Conservation (phyloP, 1,139 yeast species). For the Kodamaea anthophila region DNA sequence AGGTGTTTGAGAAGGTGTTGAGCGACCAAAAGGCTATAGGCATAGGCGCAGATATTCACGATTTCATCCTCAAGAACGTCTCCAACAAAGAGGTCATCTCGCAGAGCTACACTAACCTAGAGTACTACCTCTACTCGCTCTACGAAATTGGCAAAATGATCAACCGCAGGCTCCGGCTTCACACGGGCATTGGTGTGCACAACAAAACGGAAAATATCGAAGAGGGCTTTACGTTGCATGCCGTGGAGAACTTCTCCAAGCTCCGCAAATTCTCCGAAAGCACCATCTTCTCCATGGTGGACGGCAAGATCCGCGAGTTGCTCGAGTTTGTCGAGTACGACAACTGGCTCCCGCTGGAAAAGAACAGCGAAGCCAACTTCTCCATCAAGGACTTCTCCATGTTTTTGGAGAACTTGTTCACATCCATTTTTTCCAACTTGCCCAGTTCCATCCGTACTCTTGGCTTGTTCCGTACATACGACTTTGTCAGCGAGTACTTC, state of each 20-base stretch:
- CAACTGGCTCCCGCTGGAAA: slow-evolving; percentile 52
- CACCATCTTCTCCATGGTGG: slow-evolving; percentile 74
- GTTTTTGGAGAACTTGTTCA: slow-evolving; percentile 78
- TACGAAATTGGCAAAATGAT: slow-evolving; percentile 48
- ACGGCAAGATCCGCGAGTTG: slow-evolving; percentile 69
- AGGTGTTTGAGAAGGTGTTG: slow-evolving; percentile 64
- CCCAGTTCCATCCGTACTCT: slow-evolving; percentile 75
- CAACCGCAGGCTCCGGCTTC: slow-evolving; percentile 38
- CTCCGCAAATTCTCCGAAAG: slow-evolving; percentile 75
- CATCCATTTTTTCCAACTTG: slow-evolving; percentile 77
- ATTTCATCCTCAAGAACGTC: slow-evolving; percentile 52
- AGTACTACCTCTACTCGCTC: slow-evolving; percentile 66
- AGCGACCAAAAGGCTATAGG: slow-evolving; percentile 46
- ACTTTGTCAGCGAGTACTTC: slow-evolving; percentile 71
- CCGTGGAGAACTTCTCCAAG: slow-evolving; percentile 46
- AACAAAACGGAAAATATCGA: slow-evolving; percentile 19
- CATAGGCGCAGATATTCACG: slow-evolving; percentile 60
- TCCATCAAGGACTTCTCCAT: slow-evolving; percentile 83
- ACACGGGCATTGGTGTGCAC: slow-evolving; percentile 49
- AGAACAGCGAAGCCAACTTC: slow-evolving; percentile 60
- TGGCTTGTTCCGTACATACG: slow-evolving; percentile 80
- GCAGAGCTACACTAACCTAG: slow-evolving; percentile 82
- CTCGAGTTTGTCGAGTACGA: slow-evolving; percentile 83
- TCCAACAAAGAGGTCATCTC: slow-evolving; percentile 86
- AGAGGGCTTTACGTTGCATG: slow-evolving; percentile 35